phyloP scores from a whole-genome alignment of 345 rosid genomes.

The Gossypium longicalyx region DNA sequence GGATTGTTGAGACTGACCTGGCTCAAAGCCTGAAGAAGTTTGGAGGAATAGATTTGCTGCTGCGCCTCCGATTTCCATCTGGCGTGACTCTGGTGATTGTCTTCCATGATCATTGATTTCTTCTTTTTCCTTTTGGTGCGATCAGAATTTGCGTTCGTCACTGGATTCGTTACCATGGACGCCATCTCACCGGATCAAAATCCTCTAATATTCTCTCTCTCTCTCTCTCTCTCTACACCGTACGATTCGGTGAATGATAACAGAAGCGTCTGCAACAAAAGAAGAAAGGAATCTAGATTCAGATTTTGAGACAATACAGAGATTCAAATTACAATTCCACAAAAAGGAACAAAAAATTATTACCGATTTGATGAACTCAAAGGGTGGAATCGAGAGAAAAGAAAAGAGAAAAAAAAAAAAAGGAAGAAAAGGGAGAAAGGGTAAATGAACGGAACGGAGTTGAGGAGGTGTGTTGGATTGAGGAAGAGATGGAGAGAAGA shows the following conservation, averaged over 20 bases:
- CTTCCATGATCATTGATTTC: slow-evolving; percentile 29
- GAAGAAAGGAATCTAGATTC: background rate
- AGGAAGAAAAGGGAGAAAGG: background rate
- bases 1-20: slow-evolving; percentile 40
- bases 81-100: slow-evolving; percentile 28
- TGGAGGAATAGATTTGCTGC: slow-evolving; percentile 76
- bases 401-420: too few species aligned
- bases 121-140: slow-evolving; percentile 57
- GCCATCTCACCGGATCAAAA: slow-evolving; percentile 15
- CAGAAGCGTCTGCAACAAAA: background rate
- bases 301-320: background rate
- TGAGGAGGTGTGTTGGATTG: slow-evolving; percentile 19
- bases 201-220: slow-evolving; percentile 9
- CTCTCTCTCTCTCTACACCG: slow-evolving; percentile 8
- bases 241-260: slow-evolving; percentile 13
- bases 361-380: background rate
- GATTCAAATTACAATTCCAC: background rate
- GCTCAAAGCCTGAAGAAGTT: slow-evolving; percentile 62
- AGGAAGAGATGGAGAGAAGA: background rate
- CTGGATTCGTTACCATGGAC: slow-evolving; percentile 16
- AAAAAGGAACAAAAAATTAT: background rate
- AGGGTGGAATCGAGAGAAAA: background rate
- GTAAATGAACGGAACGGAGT: slow-evolving; percentile 35
- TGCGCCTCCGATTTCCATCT: slow-evolving; percentile 84
- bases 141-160: slow-evolving; percentile 23